Evolutionary conservation across 176 grass and related monocot species (phyloP).

Genomic region (Canna indica): DNA sequence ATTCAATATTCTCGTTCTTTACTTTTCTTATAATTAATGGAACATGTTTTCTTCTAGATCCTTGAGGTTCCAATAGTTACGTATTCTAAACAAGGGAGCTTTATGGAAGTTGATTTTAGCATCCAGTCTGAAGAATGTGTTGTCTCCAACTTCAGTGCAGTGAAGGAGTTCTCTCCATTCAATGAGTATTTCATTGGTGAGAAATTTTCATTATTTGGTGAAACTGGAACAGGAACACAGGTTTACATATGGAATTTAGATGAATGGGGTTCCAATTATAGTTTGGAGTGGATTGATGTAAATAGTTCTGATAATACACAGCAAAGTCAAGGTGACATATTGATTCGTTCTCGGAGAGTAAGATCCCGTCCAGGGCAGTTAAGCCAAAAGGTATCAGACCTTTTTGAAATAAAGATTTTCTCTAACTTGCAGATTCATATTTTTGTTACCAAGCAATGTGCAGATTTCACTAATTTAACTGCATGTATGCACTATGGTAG

Average conservation of each 20-base stretch:
- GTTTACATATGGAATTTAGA: constrained; percentile 95
- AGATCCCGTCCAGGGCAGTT: constrained; percentile 57
- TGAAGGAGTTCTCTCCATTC: constrained; percentile 76
- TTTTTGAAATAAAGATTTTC: background rate
- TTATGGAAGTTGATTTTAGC: constrained; percentile 76
- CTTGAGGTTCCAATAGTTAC: constrained; percentile 82
- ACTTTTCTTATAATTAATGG: constrained; percentile 13
- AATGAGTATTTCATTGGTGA: constrained; percentile 91
- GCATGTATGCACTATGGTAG: background rate
- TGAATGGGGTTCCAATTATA: constrained; percentile 64
- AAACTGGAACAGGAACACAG: constrained; percentile 54
- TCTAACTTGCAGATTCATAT: background rate
- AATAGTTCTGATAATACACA: constrained; percentile 24
- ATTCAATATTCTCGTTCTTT: background rate
- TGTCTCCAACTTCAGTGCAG: constrained; percentile 51
- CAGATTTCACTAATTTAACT: background rate
- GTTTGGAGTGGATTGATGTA: constrained; percentile 57
- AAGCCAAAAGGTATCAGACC: constrained; percentile 34
- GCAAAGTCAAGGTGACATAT: constrained; percentile 43
- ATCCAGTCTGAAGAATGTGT: constrained; percentile 57
- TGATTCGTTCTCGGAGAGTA: constrained; percentile 69
- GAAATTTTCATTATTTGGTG: constrained; percentile 63
- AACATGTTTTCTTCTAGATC: constrained; percentile 38
- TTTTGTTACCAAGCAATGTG: background rate
- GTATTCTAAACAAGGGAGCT: constrained; percentile 55